These are phyloP conservation scores for Capsicum rhomboideum DNA, from an alignment of 257 asterid species.

Conservation along the genomic window DNA sequence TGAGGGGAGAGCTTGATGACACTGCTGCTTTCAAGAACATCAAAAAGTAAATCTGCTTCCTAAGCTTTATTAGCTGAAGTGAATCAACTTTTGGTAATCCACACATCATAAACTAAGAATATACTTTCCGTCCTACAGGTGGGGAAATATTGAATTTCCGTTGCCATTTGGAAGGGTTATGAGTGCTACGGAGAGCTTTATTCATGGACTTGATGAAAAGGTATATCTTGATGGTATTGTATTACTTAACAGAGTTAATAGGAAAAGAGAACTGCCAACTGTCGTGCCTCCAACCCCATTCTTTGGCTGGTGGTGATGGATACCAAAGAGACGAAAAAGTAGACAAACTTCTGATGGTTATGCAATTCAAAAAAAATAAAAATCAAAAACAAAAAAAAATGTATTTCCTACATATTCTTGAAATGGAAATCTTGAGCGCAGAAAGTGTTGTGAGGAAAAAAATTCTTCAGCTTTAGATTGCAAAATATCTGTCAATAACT, in stretches of 20 bases:
- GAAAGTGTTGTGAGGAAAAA: neutral
- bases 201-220: constrained; percentile 92
- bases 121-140: constrained; percentile 27
- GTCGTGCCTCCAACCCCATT: neutral
- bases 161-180: constrained; percentile 93
- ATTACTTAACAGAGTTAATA: neutral
- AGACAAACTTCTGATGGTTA: neutral
- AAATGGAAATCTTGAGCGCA: neutral
- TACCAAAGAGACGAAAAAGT: neutral
- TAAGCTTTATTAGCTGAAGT: neutral
- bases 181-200: constrained; percentile 78
- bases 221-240: constrained; percentile 15
- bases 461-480: neutral
- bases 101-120: neutral
- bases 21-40: constrained; percentile 97
- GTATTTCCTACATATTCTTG: neutral
- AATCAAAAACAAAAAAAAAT: neutral
- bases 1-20: constrained; percentile 98
- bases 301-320: neutral
- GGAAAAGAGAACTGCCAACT: neutral
- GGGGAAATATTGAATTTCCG: constrained; percentile 89
- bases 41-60: constrained; percentile 52
- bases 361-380: neutral
- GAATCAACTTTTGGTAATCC: neutral
- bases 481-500: neutral